Evolutionary conservation across 2,329 filamentous ascomycete genomes (phyloP), one percentile per base, ranked within the genome.

Genomic region (Colletotrichum noveboracense): DNA sequence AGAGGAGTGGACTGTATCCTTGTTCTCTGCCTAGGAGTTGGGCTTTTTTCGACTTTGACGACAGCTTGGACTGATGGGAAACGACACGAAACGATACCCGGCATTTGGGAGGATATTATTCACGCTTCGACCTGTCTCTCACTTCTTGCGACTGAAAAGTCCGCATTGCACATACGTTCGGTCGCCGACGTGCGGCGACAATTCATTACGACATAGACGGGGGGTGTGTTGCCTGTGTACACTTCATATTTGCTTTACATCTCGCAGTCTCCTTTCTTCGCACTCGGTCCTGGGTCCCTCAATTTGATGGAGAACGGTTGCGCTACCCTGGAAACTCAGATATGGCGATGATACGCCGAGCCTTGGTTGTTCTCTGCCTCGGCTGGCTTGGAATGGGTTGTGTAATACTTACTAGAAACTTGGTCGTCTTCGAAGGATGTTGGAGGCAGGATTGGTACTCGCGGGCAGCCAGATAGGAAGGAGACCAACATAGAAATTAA

Each of bases 41-140:
- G 61, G 55, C 26, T 58, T 48, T 43, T 69, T 56, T 60, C 64
- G 36, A 76, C 64, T 74, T 69, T 74, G 70, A 74, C 74, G 65
- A 76, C 64, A 66, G 58, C 70, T 74, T 69, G 48, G 34, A 76
- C 64, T 74, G 65, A 74, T 74, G 70, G 56, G 65, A 69, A 67
- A 74, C 36, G 74, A 69, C 56, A 69, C 70, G 36, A 66, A 76
- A 76, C 70, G 65, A 76, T 74, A 76, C 74, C 74, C 70, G 70
- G 65, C 64, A 69, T 74, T 69, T 69, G 70, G 70, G 70, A 73
- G 65, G 70, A 74, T 75, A 26, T 66, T 76, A 52, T 52, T 65
- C 58, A 60, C 56, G 43, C 43, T 56, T 74, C 64, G 58, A 75
- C 61, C 48, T 76, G 70, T 75, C 69, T 66, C 55, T 75, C 69